A percentile compares a stretch with the other conserved stretches of the same genome.
Evolutionary conservation across 768 basidiomycete genomes (phyloP).

Genomic region (Leucocoprinus leucothites): DNA sequence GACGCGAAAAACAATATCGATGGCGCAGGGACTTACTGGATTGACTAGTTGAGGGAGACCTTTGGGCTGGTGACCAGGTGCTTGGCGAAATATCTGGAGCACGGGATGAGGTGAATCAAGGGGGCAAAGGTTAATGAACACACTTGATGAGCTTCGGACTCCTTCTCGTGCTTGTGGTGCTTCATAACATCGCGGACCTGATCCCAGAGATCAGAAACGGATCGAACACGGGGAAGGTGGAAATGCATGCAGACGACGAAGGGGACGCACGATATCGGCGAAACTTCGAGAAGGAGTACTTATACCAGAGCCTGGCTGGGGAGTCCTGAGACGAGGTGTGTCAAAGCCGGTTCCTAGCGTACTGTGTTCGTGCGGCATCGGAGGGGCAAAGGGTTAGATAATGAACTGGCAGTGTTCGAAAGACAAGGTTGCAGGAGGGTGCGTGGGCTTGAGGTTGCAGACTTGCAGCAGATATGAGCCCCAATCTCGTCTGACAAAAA

Average conservation of each 20-base stretch:
- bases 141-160: conserved; percentile 88
- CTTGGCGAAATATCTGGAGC: conserved; percentile 69
- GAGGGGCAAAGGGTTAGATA: conserved; percentile 8
- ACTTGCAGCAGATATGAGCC: neutral
- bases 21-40: conserved; percentile 41
- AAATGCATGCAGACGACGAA: conserved; percentile 36
- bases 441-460: neutral
- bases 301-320: conserved; percentile 21
- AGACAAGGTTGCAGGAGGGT: neutral
- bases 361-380: conserved; percentile 3
- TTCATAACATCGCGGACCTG: conserved; percentile 72
- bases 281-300: conserved; percentile 24
- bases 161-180: conserved; percentile 69
- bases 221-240: conserved; percentile 41
- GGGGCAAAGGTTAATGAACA: conserved; percentile 10
- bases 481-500: neutral
- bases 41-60: conserved; percentile 70
- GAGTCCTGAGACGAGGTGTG: conserved; percentile 16
- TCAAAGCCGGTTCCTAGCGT: conserved; percentile 18
- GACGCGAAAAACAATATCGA: conserved; percentile 7
- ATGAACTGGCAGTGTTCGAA: conserved; percentile 4
- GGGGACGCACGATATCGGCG: conserved; percentile 25
- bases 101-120: conserved; percentile 6
- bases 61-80: conserved; percentile 67
- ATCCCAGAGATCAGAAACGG: conserved; percentile 43